Conservation (phyloP, 441 rosid species). For the Hura crepitans region DNA sequence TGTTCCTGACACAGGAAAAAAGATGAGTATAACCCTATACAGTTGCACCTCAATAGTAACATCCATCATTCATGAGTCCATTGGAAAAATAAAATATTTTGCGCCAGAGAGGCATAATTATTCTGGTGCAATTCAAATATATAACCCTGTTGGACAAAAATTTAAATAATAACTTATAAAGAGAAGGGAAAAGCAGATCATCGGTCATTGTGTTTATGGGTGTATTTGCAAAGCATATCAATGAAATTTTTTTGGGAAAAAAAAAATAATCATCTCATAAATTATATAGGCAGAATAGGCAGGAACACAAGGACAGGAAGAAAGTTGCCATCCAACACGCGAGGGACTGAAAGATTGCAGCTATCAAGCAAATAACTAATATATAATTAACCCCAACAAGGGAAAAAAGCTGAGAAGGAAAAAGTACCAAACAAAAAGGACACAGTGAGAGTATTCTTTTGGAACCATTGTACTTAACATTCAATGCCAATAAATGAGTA, state of each 20-base stretch:
- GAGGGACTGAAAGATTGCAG: too few relatives aligned
- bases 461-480: neutral
- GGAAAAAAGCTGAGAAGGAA: too few relatives aligned
- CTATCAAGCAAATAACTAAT: too few relatives aligned
- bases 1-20: conserved; percentile 48
- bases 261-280: neutral
- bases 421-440: too few relatives aligned
- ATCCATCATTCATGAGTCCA: neutral
- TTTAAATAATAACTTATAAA: neutral
- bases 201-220: too few relatives aligned
- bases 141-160: neutral
- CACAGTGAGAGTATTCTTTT: too few relatives aligned
- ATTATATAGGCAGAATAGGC: too few relatives aligned
- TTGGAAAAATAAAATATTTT: neutral
- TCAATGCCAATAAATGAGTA: neutral
- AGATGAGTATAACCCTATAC: conserved; percentile 1
- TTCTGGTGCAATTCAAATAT: neutral
- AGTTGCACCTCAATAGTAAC: neutral
- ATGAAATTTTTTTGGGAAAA: too few relatives aligned
- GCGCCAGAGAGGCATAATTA: too few relatives aligned
- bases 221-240: too few relatives aligned
- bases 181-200: neutral
- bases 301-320: neutral
- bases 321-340: neutral
- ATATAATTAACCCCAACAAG: neutral